Conservation (phyloP, 2,329 filamentous ascomycete species). For the Grosmannia clavigera region DNA sequence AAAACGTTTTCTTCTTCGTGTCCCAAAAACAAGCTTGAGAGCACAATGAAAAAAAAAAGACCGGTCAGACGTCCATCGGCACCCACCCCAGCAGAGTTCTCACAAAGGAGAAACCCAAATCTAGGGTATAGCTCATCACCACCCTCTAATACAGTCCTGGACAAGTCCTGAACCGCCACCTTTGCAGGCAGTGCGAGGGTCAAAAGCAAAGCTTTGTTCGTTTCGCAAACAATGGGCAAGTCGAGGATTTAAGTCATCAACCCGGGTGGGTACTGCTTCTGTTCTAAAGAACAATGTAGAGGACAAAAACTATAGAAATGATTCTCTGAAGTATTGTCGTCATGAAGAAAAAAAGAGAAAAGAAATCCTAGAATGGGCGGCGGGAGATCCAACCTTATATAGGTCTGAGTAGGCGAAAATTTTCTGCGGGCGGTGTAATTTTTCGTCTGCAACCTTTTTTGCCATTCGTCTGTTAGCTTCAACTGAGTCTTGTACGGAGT, state of each 20-base stretch:
- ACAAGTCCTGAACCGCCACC: conserved; percentile 34
- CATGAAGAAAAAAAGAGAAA: conserved; percentile 40
- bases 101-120: conserved; percentile 48
- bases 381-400: conserved; percentile 26
- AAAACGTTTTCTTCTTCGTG: conserved; percentile 35
- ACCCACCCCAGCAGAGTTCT: conserved; percentile 68
- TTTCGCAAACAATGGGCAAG: conserved; percentile 17
- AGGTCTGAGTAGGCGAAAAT: conserved; percentile 12
- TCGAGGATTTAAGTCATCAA: conserved; percentile 81
- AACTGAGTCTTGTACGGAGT: not conserved
- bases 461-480: not conserved
- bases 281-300: conserved; percentile 81
- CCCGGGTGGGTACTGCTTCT: conserved; percentile 93
- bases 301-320: conserved; percentile 97
- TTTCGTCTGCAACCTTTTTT: not conserved
- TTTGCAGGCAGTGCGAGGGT: conserved; percentile 49
- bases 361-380: conserved; percentile 20
- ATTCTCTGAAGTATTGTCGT: conserved; percentile 67
- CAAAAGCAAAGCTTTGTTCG: conserved; percentile 49
- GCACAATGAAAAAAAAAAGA: conserved; percentile 44
- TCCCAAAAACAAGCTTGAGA: conserved; percentile 30
- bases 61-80: conserved; percentile 86
- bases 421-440: not conserved
- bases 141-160: conserved; percentile 60
- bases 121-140: conserved; percentile 89